A percentile compares a stretch with the other conserved stretches of the same genome.
These are phyloP conservation scores for Claviceps spartinae DNA, from an alignment of 2,329 filamentous ascomycete genomes.

Conservation along the genomic window DNA sequence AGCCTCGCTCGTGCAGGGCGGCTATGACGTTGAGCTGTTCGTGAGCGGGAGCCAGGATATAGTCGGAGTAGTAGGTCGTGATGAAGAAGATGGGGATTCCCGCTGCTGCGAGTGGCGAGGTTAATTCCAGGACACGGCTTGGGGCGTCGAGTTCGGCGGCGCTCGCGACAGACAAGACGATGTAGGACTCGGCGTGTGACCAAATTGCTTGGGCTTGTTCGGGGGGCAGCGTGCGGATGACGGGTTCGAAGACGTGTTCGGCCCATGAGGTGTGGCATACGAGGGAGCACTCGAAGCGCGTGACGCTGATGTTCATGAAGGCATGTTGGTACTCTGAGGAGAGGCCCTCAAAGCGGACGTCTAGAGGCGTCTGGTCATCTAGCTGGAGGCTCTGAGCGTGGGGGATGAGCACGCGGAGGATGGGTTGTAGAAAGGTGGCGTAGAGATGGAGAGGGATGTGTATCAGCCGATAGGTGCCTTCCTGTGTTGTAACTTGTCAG, in stretches of 20 bases:
- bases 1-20: constrained; percentile 65
- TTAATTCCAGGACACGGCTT: constrained; percentile 81
- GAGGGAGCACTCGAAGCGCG: constrained; percentile 81
- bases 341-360: constrained; percentile 30
- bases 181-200: constrained; percentile 72
- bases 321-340: constrained; percentile 47
- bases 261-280: constrained; percentile 72
- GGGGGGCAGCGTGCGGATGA: constrained; percentile 49
- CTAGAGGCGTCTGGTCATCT: constrained; percentile 19
- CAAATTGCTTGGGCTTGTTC: constrained; percentile 42
- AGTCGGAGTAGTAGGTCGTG: constrained; percentile 95
- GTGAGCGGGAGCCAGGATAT: constrained; percentile 76
- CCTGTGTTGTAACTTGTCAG: constrained; percentile 33
- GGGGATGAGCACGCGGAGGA: constrained; percentile 73
- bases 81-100: constrained; percentile 98
- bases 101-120: constrained; percentile 77
- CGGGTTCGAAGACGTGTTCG: constrained; percentile 59
- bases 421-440: constrained; percentile 67
- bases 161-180: constrained; percentile 79
- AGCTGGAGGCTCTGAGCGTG: constrained; percentile 31
- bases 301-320: constrained; percentile 89
- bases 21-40: constrained; percentile 61
- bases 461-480: constrained; percentile 75
- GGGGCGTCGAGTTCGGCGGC: constrained; percentile 85
- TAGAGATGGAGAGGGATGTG: constrained; percentile 78